A percentile compares a stretch with the other conserved stretches of the same genome.
Evolutionary conservation across 805 yeast species (phyloP).

Genomic region (Wickerhamiella domercqiae): DNA sequence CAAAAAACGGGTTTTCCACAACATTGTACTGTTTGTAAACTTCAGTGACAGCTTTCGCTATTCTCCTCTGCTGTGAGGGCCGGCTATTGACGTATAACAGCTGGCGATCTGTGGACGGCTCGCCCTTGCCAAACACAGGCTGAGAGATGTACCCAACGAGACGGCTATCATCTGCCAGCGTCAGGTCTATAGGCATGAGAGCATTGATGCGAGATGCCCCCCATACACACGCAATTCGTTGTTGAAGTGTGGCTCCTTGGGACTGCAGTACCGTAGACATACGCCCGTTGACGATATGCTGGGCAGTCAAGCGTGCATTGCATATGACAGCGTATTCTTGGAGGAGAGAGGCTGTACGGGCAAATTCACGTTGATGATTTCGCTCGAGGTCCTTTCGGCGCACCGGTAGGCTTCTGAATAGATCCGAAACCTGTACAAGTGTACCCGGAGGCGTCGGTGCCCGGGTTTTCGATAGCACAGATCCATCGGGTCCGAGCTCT

Average conservation of each 20-base stretch:
- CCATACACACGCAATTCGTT: constrained; percentile 47
- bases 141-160: constrained; percentile 52
- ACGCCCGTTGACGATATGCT: constrained; percentile 28
- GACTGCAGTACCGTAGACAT: constrained; percentile 22
- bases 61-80: constrained; percentile 46
- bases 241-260: constrained; percentile 32
- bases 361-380: constrained; percentile 54
- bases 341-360: constrained; percentile 45
- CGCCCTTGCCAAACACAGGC: constrained; percentile 64
- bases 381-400: constrained; percentile 58
- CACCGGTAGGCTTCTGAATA: constrained; percentile 68
- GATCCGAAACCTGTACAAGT: constrained; percentile 35
- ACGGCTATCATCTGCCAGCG: constrained; percentile 16
- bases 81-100: constrained; percentile 56
- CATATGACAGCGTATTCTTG: constrained; percentile 55
- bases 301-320: constrained; percentile 44
- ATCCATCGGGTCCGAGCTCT: constrained; percentile 42
- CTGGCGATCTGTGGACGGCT: constrained; percentile 63
- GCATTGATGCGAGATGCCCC: constrained; percentile 55
- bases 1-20: constrained; percentile 56
- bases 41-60: constrained; percentile 53
- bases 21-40: constrained; percentile 56
- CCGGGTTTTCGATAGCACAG: constrained; percentile 24
- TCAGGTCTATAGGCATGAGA: constrained; percentile 34
- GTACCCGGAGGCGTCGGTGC: constrained; percentile 58